Base-by-base conservation (phyloP, 2,329 filamentous ascomycete species). In the Bipolaris sorokiniana region DNA sequence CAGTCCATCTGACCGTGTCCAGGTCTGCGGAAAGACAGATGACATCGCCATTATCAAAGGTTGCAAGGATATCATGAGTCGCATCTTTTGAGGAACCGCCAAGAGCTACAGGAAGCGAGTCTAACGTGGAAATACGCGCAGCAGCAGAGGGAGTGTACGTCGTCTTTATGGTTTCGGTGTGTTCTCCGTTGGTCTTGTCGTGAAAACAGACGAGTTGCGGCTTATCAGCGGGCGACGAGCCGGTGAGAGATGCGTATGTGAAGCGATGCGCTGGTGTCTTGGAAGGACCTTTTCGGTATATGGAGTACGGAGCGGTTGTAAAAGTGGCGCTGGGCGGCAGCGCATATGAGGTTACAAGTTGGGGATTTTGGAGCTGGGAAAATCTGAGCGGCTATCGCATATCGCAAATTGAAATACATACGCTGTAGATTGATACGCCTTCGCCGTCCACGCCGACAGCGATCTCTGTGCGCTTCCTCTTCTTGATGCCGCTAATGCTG, bases 381-480 rank as follows among this genome's bases (percentile, higher is more conserved):
- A 23, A 26, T 34, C 51, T 64, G 71, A 67, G 58, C 51, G 22
- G 38, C 36, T 18, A 23, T 22, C 13, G 16, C 15, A 7, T 74
- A 46, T 18, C 9, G 26, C 26, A 28, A 20, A 13, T 9, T 7
- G 37, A 42, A n/a, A 41, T 16, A 53, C 72, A 37, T 78, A 88
- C 86, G 74, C 86, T 85, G 75, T 88, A 88, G 34, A 88, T 82
- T 61, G 83, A 86, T 48, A 88, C 76, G 28, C 83, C 82, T 69
- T 88, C 84, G 37, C 85, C 85, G 69, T 88, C 85, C 13, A 87
- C 77, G 1, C 80, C 84, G 18, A 86, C 81, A 31, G 80, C 84
- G 49, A 88, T 78, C 68, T 88, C 86, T 65, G 86, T 83, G 70
- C 86, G 79, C 76, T 88, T 87, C 70, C 84, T 81, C 75, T 86